A percentile compares a stretch with the other conserved stretches of the same genome.
Conservation (phyloP, 139 green algal genomes). For the Chara braunii region DNA sequence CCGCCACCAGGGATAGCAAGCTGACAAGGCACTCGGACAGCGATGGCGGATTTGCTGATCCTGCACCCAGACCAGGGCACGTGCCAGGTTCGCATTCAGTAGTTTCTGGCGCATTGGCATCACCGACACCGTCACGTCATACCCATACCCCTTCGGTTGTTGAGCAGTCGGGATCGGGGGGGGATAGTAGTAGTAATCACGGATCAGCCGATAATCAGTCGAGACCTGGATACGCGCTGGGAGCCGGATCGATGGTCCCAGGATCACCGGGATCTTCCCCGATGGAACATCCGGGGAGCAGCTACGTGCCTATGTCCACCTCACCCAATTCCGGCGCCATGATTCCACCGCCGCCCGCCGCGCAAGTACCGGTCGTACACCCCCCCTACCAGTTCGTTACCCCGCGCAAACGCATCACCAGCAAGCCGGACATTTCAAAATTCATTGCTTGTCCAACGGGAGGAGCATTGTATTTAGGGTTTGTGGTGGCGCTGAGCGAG, state of each 20-base stretch:
- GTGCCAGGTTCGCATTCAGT: no score
- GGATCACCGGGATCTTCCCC: neutral
- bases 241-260: slow-evolving; percentile 21
- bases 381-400: slow-evolving; percentile 6
- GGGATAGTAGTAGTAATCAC: neutral
- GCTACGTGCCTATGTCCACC: neutral
- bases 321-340: slow-evolving; percentile 6
- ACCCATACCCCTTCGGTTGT: no score
- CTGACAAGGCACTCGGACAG: no score
- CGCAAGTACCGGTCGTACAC: slow-evolving; percentile 1
- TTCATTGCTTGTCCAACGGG: no score
- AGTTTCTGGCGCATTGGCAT: no score
- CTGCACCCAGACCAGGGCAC: no score
- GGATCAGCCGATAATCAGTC: neutral
- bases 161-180: neutral
- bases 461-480: slow-evolving; percentile 65
- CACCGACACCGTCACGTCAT: no score
- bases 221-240: slow-evolving; percentile 5
- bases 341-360: neutral
- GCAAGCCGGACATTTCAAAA: slow-evolving; percentile 32
- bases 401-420: slow-evolving; percentile 46
- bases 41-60: no score
- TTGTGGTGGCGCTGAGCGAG: slow-evolving; percentile 72
- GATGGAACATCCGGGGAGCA: neutral
- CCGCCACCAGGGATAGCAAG: no score